These are phyloP conservation scores for Tillandsia fasciculata DNA, from an alignment of 176 grass and related monocot genomes.

Conservation along the genomic window DNA sequence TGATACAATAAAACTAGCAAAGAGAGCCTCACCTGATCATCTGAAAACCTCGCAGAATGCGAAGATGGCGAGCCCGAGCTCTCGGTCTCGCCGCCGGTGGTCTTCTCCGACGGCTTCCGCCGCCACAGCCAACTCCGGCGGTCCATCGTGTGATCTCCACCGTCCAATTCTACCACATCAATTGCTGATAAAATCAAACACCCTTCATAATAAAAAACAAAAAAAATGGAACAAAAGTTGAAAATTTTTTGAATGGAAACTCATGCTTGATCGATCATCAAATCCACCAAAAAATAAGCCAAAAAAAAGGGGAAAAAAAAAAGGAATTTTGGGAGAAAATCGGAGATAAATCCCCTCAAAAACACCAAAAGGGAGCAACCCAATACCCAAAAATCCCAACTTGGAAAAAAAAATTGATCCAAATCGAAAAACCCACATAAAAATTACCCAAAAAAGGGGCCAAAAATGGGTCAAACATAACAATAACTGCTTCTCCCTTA, in stretches of 20 bases:
- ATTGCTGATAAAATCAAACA: constrained; percentile 9
- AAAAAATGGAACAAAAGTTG: background rate
- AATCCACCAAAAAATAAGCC: background rate
- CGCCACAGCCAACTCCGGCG: constrained; percentile 83
- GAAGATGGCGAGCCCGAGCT: constrained; percentile 49
- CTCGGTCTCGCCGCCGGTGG: constrained; percentile 45
- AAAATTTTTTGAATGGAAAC: constrained; percentile 8
- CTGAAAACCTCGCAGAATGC: constrained; percentile 44
- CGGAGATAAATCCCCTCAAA: constrained; percentile 8
- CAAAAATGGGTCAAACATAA: constrained; percentile 1
- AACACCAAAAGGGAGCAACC: constrained; percentile 1
- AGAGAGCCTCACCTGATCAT: constrained; percentile 53
- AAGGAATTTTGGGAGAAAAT: background rate
- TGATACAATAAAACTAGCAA: background rate
- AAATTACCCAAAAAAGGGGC: constrained; percentile 1
- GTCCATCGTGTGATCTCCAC: constrained; percentile 38
- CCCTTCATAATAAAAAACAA: constrained; percentile 1
- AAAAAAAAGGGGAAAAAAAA: background rate
- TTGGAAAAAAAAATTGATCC: background rate
- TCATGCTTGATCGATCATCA: background rate
- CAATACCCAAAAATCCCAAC: constrained; percentile 11
- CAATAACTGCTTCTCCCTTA: no score
- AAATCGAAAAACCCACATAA: constrained; percentile 14
- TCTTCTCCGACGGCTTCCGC: constrained; percentile 58
- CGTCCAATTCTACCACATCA: background rate